Conservation (phyloP, 2,329 filamentous ascomycete genomes). For the Diaporthe caulivora region DNA sequence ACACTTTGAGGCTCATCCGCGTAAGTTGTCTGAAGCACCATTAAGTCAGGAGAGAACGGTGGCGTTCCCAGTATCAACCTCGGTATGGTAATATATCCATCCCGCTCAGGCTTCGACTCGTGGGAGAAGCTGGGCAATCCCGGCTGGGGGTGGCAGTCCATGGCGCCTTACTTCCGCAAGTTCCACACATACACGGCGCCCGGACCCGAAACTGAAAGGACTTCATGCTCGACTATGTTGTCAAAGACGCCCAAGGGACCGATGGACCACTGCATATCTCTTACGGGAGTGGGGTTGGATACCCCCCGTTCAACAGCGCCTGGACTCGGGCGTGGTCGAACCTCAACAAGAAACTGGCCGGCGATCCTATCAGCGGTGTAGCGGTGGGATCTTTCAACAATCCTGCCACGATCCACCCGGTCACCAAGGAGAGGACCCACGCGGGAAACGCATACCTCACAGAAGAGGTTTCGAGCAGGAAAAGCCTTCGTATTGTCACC, state of each 20-base stretch:
- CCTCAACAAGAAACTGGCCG: constrained; percentile 29
- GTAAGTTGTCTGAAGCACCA: not conserved
- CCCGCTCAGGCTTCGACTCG: constrained; percentile 45
- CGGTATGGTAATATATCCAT: constrained; percentile 46
- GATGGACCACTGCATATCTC: constrained; percentile 54
- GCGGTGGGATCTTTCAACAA: constrained; percentile 37
- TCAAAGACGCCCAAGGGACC: constrained; percentile 41
- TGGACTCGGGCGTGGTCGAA: constrained; percentile 53
- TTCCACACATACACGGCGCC: constrained; percentile 49
- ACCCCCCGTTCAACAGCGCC: constrained; percentile 48
- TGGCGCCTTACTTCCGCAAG: constrained; percentile 52
- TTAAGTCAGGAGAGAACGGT: not conserved
- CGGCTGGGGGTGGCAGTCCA: constrained; percentile 44
- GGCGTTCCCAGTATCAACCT: constrained; percentile 43
- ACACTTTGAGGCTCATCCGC: constrained; percentile 31
- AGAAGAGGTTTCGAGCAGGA: constrained; percentile 31
- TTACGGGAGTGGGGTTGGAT: constrained; percentile 48
- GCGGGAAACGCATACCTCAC: constrained; percentile 38
- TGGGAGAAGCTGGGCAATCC: constrained; percentile 47
- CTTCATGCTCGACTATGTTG: constrained; percentile 48
- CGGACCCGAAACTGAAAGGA: constrained; percentile 44
- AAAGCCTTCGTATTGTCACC: constrained; percentile 40
- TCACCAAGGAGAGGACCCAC: constrained; percentile 37
- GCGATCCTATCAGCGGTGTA: constrained; percentile 31
- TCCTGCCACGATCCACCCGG: constrained; percentile 37